phyloP scores from a whole-genome alignment of 2,329 filamentous ascomycete genomes.

The Sporothrix phasma region DNA sequence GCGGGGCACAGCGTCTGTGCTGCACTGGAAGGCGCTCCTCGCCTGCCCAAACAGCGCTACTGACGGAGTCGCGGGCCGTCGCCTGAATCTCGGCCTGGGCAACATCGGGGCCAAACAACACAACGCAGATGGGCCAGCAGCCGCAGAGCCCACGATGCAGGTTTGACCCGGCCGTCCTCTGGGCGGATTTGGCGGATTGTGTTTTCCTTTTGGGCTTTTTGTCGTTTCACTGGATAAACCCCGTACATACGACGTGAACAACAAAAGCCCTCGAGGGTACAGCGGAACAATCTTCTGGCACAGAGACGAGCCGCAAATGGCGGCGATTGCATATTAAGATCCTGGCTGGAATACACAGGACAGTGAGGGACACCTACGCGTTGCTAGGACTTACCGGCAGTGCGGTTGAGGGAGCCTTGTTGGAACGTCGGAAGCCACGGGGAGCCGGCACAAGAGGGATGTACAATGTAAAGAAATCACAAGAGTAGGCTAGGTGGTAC shows the following conservation, averaged over 20 bases:
- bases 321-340: not conserved
- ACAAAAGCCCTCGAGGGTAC: not conserved
- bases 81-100: slow-evolving; percentile 12
- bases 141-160: not conserved
- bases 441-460: not conserved
- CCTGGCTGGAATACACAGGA: not conserved
- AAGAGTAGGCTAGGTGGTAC: too few relatives aligned
- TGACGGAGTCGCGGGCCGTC: slow-evolving; percentile 16
- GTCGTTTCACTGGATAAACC: too few relatives aligned
- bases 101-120: not conserved
- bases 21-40: not conserved
- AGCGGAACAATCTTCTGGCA: not conserved
- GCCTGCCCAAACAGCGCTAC: slow-evolving; percentile 4
- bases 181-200: not conserved
- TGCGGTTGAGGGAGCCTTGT: not conserved
- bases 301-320: not conserved
- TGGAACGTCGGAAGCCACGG: not conserved
- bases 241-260: not conserved
- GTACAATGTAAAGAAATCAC: too few relatives aligned
- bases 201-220: not conserved
- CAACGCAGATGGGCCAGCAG: not conserved
- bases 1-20: slow-evolving; percentile 2
- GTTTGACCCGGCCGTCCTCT: not conserved
- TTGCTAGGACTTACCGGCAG: too few relatives aligned
- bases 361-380: not conserved